Conservation (phyloP, 2,329 filamentous ascomycete genomes). For the Calonectria hongkongensis region DNA sequence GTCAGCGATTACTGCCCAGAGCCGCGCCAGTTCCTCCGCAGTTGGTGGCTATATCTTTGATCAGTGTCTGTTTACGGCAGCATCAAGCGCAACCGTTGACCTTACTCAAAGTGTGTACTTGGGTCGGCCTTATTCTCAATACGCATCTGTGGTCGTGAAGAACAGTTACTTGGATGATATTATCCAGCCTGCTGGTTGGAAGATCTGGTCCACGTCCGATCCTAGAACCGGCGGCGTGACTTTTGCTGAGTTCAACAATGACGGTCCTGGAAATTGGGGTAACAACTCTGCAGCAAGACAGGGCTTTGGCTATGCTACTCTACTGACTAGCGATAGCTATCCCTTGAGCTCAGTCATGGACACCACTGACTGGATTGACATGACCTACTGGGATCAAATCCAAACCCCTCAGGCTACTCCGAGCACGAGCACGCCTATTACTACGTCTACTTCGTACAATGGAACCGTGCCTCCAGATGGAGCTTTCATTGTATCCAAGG, state of each 20-base stretch:
- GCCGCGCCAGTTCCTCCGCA: constrained; percentile 50
- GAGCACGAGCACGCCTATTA: constrained; percentile 49
- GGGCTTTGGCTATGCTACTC: constrained; percentile 46
- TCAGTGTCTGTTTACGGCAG: constrained; percentile 53
- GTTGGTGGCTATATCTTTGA: constrained; percentile 58
- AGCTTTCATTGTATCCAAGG: constrained; percentile 63
- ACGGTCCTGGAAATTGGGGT: constrained; percentile 62
- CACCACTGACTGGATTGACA: constrained; percentile 52
- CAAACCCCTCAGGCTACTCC: constrained; percentile 47
- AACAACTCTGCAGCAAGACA: constrained; percentile 48
- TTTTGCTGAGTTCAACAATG: constrained; percentile 77
- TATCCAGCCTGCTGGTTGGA: constrained; percentile 53
- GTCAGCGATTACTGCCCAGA: constrained; percentile 56
- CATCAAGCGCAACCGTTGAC: constrained; percentile 47
- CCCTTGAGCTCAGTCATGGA: constrained; percentile 46
- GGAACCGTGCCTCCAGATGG: constrained; percentile 62
- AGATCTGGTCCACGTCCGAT: constrained; percentile 74
- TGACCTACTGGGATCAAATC: constrained; percentile 47
- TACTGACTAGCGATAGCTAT: constrained; percentile 47
- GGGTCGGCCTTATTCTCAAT: constrained; percentile 67
- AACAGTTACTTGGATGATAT: constrained; percentile 65
- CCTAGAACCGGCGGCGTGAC: constrained; percentile 73
- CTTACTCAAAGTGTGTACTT: constrained; percentile 63
- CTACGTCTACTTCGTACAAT: constrained; percentile 56
- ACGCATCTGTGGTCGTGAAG: constrained; percentile 68